A percentile compares a stretch with the other conserved stretches of the same genome.
Evolutionary conservation across 225 moss, liverwort and hornwort genomes (phyloP).

Genomic region (Sphagnum tenellum): DNA sequence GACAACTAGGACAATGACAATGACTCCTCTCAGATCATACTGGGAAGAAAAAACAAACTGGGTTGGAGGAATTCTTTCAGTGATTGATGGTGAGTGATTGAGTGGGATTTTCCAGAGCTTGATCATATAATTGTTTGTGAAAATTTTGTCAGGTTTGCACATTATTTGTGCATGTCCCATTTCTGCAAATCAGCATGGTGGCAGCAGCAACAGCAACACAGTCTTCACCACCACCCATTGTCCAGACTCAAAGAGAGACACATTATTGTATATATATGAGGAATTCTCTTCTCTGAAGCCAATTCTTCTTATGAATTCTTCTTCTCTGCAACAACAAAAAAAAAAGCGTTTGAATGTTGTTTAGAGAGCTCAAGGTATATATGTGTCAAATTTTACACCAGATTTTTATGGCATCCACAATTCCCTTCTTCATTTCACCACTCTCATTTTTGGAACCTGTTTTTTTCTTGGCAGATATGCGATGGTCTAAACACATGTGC

Average conservation of each 20-base stretch:
- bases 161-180: too few species aligned
- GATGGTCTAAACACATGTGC: slow-evolving; percentile 48
- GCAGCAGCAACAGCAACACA: too few species aligned
- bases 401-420: background rate
- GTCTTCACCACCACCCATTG: too few species aligned
- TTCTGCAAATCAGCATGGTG: too few species aligned
- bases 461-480: slow-evolving; percentile 21
- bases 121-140: too few species aligned
- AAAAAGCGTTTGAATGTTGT: too few species aligned
- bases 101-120: too few species aligned
- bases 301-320: background rate
- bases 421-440: background rate
- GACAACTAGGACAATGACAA: slow-evolving; percentile 9
- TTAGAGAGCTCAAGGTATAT: too few species aligned
- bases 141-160: too few species aligned
- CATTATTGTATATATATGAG: too few species aligned
- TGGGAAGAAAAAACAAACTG: slow-evolving; percentile 30
- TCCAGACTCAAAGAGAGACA: too few species aligned
- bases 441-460: background rate
- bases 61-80: slow-evolving; percentile 33
- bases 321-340: background rate
- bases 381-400: background rate
- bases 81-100: slow-evolving; percentile 28
- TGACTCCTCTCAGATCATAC: slow-evolving; percentile 2
- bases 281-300: too few species aligned